Evolutionary conservation across 1,139 yeast genomes (phyloP), one percentile per base, ranked within the genome.

Genomic region (Geotrichum klebahnii): DNA sequence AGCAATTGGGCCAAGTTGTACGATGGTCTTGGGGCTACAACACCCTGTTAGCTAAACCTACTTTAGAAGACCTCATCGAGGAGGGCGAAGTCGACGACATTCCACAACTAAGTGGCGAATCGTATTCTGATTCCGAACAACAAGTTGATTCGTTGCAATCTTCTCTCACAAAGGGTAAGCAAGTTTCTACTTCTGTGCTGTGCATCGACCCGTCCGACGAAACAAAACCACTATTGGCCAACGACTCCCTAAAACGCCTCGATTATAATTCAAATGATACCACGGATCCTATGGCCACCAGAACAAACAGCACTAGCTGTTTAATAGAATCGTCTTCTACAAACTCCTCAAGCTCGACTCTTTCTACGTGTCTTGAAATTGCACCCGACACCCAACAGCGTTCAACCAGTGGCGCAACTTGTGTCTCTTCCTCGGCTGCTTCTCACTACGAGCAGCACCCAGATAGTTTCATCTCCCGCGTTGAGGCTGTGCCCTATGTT

Each of bases 21-120:
- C 73, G 95, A 55, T 86, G 95, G 95, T 83, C 92, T 2, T 86
- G 95, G 94, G 95, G 95, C n/a, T 85, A 80, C 68, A 84, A 86
- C 64, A 82, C 80, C 23, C 71, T 86, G 53, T 71, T 86, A 54
- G 76, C 82, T 45, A 79, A 72, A 59, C 73, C 82, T 51, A 40
- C 59, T 6, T 56, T 53, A 22, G 53, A 46, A 34, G 56, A 53
- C 16, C 46, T 37, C 12, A 49, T 45, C 16, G 50, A 50, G 44
- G 55, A 54, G 34, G 45, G 48, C 17, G 55, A 44, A 17, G 55
- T n/a, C n/a, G 49, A 40, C 10, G 53, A 17, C 40, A 45, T 40
- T 5, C 44, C 6, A 29, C 41, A 19, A 10, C 41, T 22, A 22
- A 53, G 16, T 3, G 33, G 23, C 34, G 42, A 34, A 10, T 22